phyloP scores from a whole-genome alignment of 805 yeast genomes.

The Sugiyamaella smithiae region DNA sequence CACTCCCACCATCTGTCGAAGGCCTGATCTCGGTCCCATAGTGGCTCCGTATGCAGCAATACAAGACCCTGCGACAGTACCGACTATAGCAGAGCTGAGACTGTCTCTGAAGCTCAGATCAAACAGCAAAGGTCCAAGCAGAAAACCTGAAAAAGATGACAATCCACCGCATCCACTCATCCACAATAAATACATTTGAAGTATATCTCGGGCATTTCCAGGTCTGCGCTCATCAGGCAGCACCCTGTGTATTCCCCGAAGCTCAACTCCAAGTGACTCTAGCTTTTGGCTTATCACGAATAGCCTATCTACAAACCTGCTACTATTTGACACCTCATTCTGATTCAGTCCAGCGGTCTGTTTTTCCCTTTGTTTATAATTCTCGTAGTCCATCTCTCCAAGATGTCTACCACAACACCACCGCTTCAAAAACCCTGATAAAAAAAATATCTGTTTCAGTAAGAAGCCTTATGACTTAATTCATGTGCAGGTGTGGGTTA shows the following conservation, averaged over 20 bases:
- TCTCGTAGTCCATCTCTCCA: slow-evolving; percentile 5
- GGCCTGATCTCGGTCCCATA: slow-evolving; percentile 89
- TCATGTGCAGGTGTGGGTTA: too few species aligned
- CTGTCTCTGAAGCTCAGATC: slow-evolving; percentile 67
- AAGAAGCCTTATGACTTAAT: too few species aligned
- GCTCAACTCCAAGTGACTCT: slow-evolving; percentile 64
- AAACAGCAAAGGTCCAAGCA: slow-evolving; percentile 69
- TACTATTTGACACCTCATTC: background rate
- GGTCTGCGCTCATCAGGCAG: slow-evolving; percentile 55
- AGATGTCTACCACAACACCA: too few species aligned
- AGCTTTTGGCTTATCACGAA: slow-evolving; percentile 34
- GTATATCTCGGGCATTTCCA: slow-evolving; percentile 25
- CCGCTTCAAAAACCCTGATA: too few species aligned
- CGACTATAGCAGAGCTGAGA: slow-evolving; percentile 58
- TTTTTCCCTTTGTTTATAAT: background rate
- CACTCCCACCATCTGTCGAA: slow-evolving; percentile 83
- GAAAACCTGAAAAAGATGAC: slow-evolving; percentile 84
- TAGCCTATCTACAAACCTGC: slow-evolving; percentile 14
- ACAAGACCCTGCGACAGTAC: slow-evolving; percentile 64
- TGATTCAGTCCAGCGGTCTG: background rate
- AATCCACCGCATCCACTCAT: slow-evolving; percentile 81
- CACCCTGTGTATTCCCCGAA: slow-evolving; percentile 76
- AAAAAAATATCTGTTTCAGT: too few species aligned
- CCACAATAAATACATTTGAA: slow-evolving; percentile 68
- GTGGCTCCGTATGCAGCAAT: slow-evolving; percentile 80